Conservation (phyloP, 495 filamentous ascomycete species). For the Penicillium ucsense region DNA sequence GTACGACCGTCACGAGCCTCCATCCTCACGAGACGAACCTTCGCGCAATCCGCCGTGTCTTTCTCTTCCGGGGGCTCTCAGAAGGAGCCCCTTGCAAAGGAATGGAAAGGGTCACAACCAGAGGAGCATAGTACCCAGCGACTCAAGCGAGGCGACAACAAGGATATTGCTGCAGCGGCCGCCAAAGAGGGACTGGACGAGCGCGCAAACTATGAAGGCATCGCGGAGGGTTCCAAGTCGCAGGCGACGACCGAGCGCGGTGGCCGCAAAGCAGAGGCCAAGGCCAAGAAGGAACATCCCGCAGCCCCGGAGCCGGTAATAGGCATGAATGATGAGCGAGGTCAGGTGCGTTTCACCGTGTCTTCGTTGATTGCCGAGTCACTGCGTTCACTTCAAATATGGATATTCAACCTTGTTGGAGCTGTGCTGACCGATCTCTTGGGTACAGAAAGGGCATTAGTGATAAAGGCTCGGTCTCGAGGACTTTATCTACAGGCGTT, state of each 20-base stretch:
- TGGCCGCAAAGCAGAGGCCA: conserved; percentile 29
- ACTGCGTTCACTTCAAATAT: too few species aligned
- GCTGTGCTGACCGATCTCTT: conserved; percentile 2
- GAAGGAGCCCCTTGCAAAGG: conserved; percentile 13
- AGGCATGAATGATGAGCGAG: conserved; percentile 65
- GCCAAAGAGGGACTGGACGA: conserved; percentile 26
- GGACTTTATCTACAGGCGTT: too few species aligned
- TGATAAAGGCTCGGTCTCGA: neutral
- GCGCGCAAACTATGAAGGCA: conserved; percentile 21
- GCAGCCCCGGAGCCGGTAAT: conserved; percentile 55
- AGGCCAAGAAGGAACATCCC: conserved; percentile 54
- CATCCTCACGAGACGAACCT: conserved; percentile 9
- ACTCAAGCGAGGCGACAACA: conserved; percentile 31
- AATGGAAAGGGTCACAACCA: conserved; percentile 24
- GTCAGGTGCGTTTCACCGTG: conserved; percentile 25
- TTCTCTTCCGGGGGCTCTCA: conserved; percentile 4
- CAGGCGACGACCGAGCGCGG: conserved; percentile 37
- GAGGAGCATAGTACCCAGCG: conserved; percentile 28
- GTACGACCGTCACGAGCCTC: neutral
- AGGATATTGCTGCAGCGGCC: conserved; percentile 25
- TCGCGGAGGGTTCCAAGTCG: conserved; percentile 29
- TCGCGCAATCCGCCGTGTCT: conserved; percentile 7
- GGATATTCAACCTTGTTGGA: neutral
- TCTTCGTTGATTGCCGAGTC: too few species aligned
- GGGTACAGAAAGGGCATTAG: conserved; percentile 21